Evolutionary conservation across 2,329 filamentous ascomycete genomes (phyloP).

Genomic region (Chalaropsis thielavioides): DNA sequence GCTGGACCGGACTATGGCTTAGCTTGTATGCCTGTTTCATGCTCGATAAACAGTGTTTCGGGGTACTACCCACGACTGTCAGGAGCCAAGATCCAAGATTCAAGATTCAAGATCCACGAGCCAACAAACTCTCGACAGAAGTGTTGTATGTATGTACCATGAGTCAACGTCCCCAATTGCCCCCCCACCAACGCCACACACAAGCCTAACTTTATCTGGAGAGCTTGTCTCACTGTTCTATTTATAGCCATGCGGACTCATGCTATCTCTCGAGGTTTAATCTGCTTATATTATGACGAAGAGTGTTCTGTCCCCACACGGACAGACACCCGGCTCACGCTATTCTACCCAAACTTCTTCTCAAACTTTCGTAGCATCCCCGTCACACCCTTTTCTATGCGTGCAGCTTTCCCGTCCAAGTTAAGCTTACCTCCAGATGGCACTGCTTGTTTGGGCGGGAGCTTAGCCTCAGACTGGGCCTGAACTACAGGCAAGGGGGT

Average conservation of each 20-base stretch:
- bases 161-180: too few species aligned
- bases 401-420: conserved; percentile 50
- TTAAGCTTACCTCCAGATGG: conserved; percentile 28
- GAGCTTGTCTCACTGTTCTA: neutral
- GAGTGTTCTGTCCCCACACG: neutral
- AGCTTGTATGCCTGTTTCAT: neutral
- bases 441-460: neutral
- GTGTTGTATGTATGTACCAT: too few species aligned
- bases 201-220: neutral
- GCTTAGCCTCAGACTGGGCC: neutral
- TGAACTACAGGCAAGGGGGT: neutral
- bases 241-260: neutral
- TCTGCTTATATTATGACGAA: too few species aligned
- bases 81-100: too few species aligned
- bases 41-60: too few species aligned
- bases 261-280: too few species aligned
- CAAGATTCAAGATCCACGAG: too few species aligned
- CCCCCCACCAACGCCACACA: neutral
- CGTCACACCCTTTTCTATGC: conserved; percentile 54
- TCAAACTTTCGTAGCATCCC: conserved; percentile 66
- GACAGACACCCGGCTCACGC: neutral
- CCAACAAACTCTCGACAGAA: too few species aligned
- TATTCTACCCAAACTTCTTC: conserved; percentile 48
- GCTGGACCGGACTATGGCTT: neutral
- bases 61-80: too few species aligned